Base-by-base conservation (phyloP, 2,329 filamentous ascomycete species). In the Stylonectria norvegica region DNA sequence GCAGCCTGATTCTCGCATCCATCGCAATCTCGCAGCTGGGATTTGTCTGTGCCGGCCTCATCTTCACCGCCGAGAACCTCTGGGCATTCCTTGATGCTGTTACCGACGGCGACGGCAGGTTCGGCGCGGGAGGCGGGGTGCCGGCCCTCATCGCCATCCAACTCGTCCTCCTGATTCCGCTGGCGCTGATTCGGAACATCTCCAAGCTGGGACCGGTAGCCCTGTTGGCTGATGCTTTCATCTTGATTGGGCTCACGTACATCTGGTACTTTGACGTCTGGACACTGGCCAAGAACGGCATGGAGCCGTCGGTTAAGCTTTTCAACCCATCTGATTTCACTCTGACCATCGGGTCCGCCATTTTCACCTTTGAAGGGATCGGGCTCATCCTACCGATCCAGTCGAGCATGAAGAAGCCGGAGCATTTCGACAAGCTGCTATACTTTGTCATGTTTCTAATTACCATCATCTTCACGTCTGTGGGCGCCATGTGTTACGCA, bases 341-440 rank as follows among this genome's bases (percentile, higher is more conserved):
- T 0, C 68, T 88, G 38, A 88, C 83, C 18, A 75, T 89, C 34
- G 85, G 85, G 37, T 79, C 82, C 2, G 79, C 83, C 25, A 87
- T 89, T 56, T 89, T 88, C 65, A 87, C 85, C 0, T 89, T 87
- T 52, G 85, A 89, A 59, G 85, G 85, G 34, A 88, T 89, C 33
- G 85, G 85, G 1, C 76, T 89, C 17, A 86, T 89, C 48, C 68
- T 89, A 7, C 85, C 85, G 0, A 89, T 89, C 38, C 83, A 88
- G 58, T 84, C 82, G 7, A 84, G 80, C 41, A 89, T 89, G 85
- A 78, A 77, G 53, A 70, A 81, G 42, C 85, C 85, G 0, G 70
- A 86, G 47, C 73, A 80, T 14, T 89, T 89, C 53, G 73, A 78
- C 51, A 70, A 69, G 41, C 72, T 89, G 3, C 75, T 89, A 2